Conservation (phyloP, 495 filamentous ascomycete genomes). For the Podospora tetraspora region DNA sequence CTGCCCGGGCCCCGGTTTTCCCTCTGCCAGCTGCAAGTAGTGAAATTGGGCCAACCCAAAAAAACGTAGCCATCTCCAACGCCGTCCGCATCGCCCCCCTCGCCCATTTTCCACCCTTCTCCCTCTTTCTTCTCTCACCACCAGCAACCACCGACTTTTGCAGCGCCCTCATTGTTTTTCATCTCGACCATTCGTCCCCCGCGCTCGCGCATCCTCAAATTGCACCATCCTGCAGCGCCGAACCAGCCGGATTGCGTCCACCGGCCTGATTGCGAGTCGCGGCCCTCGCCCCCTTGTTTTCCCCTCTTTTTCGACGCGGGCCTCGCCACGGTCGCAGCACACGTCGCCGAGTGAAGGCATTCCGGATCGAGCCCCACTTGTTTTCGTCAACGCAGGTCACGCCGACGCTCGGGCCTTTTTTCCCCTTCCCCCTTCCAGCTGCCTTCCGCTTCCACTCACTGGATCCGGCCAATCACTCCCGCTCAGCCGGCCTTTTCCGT, state of each 20-base stretch:
- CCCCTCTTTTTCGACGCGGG: constrained; percentile 13
- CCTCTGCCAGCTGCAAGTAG: constrained; percentile 40
- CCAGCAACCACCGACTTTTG: constrained; percentile 46
- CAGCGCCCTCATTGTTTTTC: constrained; percentile 39
- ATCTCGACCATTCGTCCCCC: constrained; percentile 39
- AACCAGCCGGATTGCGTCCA: constrained; percentile 28
- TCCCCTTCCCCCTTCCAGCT: neutral
- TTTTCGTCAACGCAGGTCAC: constrained; percentile 30
- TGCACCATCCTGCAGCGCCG: constrained; percentile 20
- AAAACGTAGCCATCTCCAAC: constrained; percentile 43
- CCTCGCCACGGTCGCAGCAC: constrained; percentile 19
- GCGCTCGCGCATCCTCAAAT: constrained; percentile 29
- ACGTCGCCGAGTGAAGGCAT: constrained; percentile 37
- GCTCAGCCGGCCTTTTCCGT: neutral
- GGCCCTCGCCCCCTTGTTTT: constrained; percentile 19
- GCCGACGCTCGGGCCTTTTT: constrained; percentile 17
- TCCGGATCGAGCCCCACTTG: constrained; percentile 31
- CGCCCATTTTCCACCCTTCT: constrained; percentile 25
- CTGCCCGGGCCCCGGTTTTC: constrained; percentile 46
- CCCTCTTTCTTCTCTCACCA: constrained; percentile 29
- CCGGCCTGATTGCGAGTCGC: constrained; percentile 16
- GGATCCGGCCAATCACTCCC: neutral
- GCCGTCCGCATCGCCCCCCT: neutral
- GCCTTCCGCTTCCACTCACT: too few relatives aligned
- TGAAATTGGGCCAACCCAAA: constrained; percentile 33